These are phyloP conservation scores for Populus hybrid DNA, from an alignment of 441 rosid species.

Conservation along the genomic window DNA sequence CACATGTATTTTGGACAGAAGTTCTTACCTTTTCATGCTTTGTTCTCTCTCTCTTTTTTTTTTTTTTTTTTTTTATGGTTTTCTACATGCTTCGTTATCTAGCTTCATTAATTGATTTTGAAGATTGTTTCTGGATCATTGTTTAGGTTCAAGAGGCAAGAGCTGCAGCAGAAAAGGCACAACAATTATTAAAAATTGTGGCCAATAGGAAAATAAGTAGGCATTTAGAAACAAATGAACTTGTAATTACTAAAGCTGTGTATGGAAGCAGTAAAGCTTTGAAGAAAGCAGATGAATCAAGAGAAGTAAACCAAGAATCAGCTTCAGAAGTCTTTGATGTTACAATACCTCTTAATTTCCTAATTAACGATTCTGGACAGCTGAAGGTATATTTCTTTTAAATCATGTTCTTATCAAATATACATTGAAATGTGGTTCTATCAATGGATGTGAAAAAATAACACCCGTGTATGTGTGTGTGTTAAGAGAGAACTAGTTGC, in stretches of 20 bases:
- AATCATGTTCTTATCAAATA: constrained; percentile 2
- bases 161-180: constrained; percentile 74
- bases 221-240: constrained; percentile 71
- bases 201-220: constrained; percentile 75
- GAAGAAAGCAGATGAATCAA: constrained; percentile 41
- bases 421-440: background rate
- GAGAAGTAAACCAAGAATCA: constrained; percentile 32
- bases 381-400: constrained; percentile 56
- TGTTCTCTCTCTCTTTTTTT: background rate
- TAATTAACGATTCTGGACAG: constrained; percentile 76
- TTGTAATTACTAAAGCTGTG: constrained; percentile 66
- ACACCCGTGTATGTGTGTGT: background rate
- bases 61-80: background rate
- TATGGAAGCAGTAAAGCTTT: constrained; percentile 69
- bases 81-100: background rate
- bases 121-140: constrained; percentile 10
- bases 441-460: background rate
- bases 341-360: constrained; percentile 86
- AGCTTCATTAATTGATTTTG: background rate
- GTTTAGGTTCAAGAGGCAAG: constrained; percentile 75
- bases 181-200: constrained; percentile 70
- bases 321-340: constrained; percentile 73
- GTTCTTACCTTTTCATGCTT: background rate
- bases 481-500: background rate
- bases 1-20: background rate